Percentiles rank a stretch among this genome's conserved stretches.
phyloP scores from a whole-genome alignment of 306 rosid species.

The Pyrus communis region DNA sequence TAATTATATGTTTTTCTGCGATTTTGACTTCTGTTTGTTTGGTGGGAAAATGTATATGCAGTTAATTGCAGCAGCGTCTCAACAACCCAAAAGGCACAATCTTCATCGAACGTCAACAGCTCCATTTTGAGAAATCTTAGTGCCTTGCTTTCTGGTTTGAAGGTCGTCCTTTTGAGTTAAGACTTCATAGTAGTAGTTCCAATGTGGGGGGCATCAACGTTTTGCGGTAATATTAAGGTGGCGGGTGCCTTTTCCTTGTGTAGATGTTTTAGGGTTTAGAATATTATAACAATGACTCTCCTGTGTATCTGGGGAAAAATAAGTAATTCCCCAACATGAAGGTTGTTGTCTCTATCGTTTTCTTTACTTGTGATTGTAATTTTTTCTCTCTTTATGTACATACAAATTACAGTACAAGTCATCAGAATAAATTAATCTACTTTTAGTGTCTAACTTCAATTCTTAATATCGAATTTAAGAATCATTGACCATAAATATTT shows the following conservation, averaged over 20 bases:
- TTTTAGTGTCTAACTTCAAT: too few species aligned
- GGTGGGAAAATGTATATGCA: constrained; percentile 14
- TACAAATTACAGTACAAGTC: too few species aligned
- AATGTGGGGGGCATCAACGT: background rate
- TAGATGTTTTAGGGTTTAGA: constrained; percentile 1
- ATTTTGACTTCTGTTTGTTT: background rate
- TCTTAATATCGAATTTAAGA: too few species aligned
- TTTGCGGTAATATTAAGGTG: background rate
- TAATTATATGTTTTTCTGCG: background rate
- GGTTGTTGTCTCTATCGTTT: constrained; percentile 3
- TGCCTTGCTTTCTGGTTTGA: background rate
- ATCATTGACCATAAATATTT: too few species aligned
- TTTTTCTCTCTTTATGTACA: background rate
- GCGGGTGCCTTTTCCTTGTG: background rate
- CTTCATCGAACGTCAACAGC: constrained; percentile 67
- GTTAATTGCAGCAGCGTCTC: constrained; percentile 33
- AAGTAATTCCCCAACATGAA: constrained; percentile 18
- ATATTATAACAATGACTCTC: background rate
- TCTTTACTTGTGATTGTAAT: background rate
- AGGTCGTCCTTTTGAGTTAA: constrained; percentile 8
- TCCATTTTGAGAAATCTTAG: constrained; percentile 47
- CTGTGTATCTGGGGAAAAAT: constrained; percentile 6
- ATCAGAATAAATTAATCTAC: too few species aligned
- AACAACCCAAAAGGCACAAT: constrained; percentile 37
- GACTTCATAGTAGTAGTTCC: background rate